phyloP scores from a whole-genome alignment of 2,329 filamentous ascomycete species.

The Fusarium secorum region DNA sequence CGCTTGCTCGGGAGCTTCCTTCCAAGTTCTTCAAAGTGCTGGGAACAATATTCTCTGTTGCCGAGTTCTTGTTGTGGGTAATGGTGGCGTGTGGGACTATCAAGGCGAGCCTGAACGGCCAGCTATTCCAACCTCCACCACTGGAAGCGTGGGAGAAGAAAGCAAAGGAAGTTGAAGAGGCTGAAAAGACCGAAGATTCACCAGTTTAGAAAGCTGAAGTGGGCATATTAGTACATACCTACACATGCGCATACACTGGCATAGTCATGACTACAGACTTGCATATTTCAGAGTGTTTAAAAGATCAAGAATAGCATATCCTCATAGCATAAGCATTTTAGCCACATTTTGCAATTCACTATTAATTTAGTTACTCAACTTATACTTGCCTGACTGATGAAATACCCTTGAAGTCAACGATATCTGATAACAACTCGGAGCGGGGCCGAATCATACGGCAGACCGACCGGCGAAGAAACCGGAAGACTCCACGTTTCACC shows the following conservation, averaged over 20 bases:
- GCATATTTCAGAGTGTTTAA: background rate
- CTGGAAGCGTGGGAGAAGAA: conserved; percentile 5
- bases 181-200: background rate
- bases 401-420: background rate
- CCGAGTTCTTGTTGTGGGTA: conserved; percentile 31
- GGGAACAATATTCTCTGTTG: conserved; percentile 32
- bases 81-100: conserved; percentile 22
- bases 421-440: conserved; percentile 12
- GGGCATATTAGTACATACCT: background rate
- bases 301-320: rapidly evolving
- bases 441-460: conserved; percentile 14
- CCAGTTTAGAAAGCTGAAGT: background rate
- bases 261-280: background rate
- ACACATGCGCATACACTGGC: background rate
- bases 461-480: background rate
- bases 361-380: background rate
- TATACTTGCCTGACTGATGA: background rate
- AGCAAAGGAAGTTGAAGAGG: background rate
- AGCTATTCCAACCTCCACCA: conserved; percentile 11
- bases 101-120: conserved; percentile 4
- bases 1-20: conserved; percentile 44
- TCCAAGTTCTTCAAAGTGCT: conserved; percentile 46
- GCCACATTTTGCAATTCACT: rapidly evolving
- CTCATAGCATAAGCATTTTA: rapidly evolving
- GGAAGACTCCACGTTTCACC: background rate